These are phyloP conservation scores for Candida tammaniensis DNA, from an alignment of 805 yeast genomes.

Conservation along the genomic window DNA sequence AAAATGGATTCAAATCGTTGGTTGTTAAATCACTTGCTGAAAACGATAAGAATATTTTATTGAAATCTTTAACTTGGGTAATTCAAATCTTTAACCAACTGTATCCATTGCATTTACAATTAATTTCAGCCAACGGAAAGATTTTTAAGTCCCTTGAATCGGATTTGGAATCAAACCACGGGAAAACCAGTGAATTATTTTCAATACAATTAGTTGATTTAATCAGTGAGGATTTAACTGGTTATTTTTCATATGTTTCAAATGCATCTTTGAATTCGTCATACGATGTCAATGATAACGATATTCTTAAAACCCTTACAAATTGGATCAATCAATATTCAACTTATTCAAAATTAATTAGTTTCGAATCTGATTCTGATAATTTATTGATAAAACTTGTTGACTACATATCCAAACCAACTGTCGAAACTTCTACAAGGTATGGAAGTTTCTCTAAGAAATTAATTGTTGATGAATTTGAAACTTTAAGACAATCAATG, in stretches of 20 bases:
- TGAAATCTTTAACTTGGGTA: conserved; percentile 7
- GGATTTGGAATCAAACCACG: not conserved
- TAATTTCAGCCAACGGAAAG: not conserved
- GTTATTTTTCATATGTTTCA: conserved; percentile 21
- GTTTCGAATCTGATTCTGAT: too few species aligned
- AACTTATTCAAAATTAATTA: not conserved
- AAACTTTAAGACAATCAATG: conserved; percentile 9
- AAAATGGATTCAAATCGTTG: conserved; percentile 15
- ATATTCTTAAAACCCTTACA: conserved; percentile 3
- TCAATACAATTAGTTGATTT: conserved; percentile 19
- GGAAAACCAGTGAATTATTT: conserved; percentile 12
- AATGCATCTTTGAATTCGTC: conserved; percentile 10
- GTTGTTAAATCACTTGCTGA: conserved; percentile 13
- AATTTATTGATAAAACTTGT: conserved; percentile 3
- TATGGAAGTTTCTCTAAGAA: conserved; percentile 17
- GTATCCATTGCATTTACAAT: not conserved
- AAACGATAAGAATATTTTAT: conserved; percentile 6
- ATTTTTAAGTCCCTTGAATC: not conserved
- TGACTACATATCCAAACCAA: conserved; percentile 5
- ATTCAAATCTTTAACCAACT: conserved; percentile 7
- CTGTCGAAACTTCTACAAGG: conserved; percentile 1
- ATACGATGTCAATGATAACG: conserved; percentile 8
- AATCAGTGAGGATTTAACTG: conserved; percentile 27
- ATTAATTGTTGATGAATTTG: conserved; percentile 14
- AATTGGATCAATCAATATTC: conserved; percentile 2